Conservation (phyloP, 2,329 filamentous ascomycete genomes). For the Fusarium brachygibbosum region DNA sequence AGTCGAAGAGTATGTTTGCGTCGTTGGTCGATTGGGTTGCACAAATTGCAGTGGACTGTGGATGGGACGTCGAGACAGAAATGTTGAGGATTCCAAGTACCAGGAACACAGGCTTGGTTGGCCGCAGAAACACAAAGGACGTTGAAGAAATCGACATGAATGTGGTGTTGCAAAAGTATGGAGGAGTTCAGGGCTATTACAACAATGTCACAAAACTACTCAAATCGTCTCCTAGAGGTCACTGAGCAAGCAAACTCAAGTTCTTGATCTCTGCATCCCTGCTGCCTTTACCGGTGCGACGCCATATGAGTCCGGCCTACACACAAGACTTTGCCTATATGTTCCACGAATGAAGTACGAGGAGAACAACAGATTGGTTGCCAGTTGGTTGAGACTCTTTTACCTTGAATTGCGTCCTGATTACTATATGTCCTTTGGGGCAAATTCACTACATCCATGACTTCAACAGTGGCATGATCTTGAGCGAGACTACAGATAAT, state of each 20-base stretch:
- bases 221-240: slow-evolving; percentile 54
- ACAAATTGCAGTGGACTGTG: slow-evolving; percentile 76
- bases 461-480: neutral
- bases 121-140: slow-evolving; percentile 62
- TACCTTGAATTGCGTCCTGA: neutral
- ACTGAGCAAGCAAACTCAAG: slow-evolving; percentile 22
- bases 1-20: slow-evolving; percentile 79
- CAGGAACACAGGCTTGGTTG: slow-evolving; percentile 85
- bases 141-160: slow-evolving; percentile 56
- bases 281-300: neutral
- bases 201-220: slow-evolving; percentile 74
- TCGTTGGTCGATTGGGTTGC: slow-evolving; percentile 85
- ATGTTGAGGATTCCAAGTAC: slow-evolving; percentile 93
- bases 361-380: neutral
- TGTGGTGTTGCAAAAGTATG: slow-evolving; percentile 64
- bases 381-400: neutral
- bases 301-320: too few species aligned
- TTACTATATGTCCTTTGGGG: neutral
- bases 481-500: neutral
- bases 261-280: neutral
- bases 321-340: neutral
- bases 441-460: neutral
- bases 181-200: slow-evolving; percentile 69
- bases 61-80: slow-evolving; percentile 83
- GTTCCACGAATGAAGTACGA: neutral